Evolutionary conservation across 352 stramenopile genomes (phyloP).

Genomic region (Phytopythium boreale): DNA sequence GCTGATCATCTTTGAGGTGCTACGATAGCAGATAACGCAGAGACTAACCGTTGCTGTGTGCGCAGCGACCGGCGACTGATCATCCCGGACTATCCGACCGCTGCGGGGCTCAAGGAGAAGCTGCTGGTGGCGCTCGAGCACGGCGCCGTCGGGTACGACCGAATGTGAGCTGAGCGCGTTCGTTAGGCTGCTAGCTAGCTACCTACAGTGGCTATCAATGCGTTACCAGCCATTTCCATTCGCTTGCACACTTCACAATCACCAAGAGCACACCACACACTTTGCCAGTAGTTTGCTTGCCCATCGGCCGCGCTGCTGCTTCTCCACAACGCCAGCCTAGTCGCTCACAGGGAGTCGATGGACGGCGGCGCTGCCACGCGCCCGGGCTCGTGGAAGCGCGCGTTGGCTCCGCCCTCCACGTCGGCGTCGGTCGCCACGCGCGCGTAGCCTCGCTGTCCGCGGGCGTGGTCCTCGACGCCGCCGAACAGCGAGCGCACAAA

Average conservation of each 20-base stretch:
- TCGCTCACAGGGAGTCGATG: constrained; percentile 30
- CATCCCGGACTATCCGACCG: constrained; percentile 57
- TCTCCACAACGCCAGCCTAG: background rate
- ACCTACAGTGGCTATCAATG: no score
- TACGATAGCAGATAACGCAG: background rate
- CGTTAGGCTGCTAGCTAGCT: background rate
- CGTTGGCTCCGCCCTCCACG: constrained; percentile 2
- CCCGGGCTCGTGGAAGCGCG: constrained; percentile 59
- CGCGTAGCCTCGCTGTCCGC: constrained; percentile 40
- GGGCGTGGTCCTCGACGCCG: constrained; percentile 18
- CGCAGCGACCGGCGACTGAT: constrained; percentile 68
- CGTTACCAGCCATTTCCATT: background rate
- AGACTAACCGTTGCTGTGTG: constrained; percentile 2
- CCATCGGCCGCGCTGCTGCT: no score
- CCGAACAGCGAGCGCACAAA: constrained; percentile 73
- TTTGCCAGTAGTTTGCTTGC: no score
- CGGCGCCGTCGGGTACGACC: constrained; percentile 70
- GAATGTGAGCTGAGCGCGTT: constrained; percentile 52
- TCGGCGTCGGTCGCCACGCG: constrained; percentile 26
- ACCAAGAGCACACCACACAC: background rate
- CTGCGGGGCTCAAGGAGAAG: constrained; percentile 53
- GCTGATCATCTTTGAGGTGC: background rate
- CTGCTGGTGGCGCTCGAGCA: constrained; percentile 54
- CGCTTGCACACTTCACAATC: background rate
- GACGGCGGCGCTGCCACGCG: constrained; percentile 45